A percentile compares a stretch with the other conserved stretches of the same genome.
Conservation (phyloP, 768 basidiomycete genomes). For the Mycena indigotica region DNA sequence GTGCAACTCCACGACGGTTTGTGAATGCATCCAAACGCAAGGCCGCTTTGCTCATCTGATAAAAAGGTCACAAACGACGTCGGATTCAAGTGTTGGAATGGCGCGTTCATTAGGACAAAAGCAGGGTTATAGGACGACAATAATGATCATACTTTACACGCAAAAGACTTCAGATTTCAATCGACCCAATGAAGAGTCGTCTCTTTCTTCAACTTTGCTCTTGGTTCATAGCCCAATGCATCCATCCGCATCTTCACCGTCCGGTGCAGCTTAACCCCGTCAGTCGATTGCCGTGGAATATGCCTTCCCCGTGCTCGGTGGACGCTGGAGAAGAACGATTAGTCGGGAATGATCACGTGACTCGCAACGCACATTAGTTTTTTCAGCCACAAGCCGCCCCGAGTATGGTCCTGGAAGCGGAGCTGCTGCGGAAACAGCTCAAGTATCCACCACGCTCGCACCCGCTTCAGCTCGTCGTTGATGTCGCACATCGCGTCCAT, state of each 20-base stretch:
- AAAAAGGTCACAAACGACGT: conserved; percentile 45
- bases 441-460: conserved; percentile 64
- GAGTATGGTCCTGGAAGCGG: conserved; percentile 41
- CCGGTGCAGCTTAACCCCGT: conserved; percentile 25
- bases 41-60: not conserved
- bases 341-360: not conserved
- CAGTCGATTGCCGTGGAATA: conserved; percentile 7
- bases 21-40: conserved; percentile 20
- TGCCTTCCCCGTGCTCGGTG: conserved; percentile 42
- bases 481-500: conserved; percentile 51
- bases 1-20: conserved; percentile 56
- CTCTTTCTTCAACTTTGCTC: conserved; percentile 25
- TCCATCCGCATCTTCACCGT: conserved; percentile 29
- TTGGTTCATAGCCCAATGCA: conserved; percentile 32
- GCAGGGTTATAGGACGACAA: conserved; percentile 28
- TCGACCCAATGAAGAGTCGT: conserved; percentile 26
- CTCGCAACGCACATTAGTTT: conserved; percentile 37
- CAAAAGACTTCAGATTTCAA: conserved; percentile 5
- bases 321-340: conserved; percentile 28
- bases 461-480: conserved; percentile 59
- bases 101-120: conserved; percentile 43
- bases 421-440: conserved; percentile 51
- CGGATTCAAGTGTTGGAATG: conserved; percentile 54
- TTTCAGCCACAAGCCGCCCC: conserved; percentile 37
- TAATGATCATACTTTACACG: not conserved